Base-by-base conservation (phyloP, 2,329 filamentous ascomycete species). In the Epichloe elymi region DNA sequence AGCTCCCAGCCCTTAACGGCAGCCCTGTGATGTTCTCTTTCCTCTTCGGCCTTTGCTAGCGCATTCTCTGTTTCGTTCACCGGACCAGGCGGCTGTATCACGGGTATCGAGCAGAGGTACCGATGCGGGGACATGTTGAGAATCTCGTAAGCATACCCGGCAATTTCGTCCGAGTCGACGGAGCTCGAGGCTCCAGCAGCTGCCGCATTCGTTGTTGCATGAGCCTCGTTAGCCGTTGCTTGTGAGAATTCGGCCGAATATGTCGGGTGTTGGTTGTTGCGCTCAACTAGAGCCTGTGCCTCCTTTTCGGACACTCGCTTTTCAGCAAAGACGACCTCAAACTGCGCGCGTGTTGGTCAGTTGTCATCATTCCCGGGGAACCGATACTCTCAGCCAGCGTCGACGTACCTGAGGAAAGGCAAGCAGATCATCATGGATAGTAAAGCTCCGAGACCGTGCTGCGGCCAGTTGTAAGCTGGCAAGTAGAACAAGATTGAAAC, bases 91-190 rank as follows among this genome's bases (percentile, higher is more conserved):
- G 78, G 73, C 41, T 80, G 74, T 47, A 93, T 76, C 20, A 81
- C 70, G 1, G 90, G 90, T 44, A 95, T 86, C 44, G 84, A 80
- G 70, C 90, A 96, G n/a, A 95, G 78, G 61, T 90, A 95, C 43
- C 78, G 79, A 54, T 82, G 78, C 1, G 79, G 79, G 14, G 83
- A 72, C 51, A 90, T 72, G 50, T 81, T 79, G 72, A 96, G 82
- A 48, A 85, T 71, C 67, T 95, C 86, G 66, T 91, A 91, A 4
- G 52, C 42, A 35, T 49, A 53, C 11, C 26, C 41, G 2, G 39
- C 39, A 2, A 36, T 45, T 10, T 52, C 51, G 68, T 73, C 56
- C 72, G 70, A 26, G 54, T 55, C 5, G 45, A 58, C 59, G 47
- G 55, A 55, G 47, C 60, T 60, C 37, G 56, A 58, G 36, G 59